Evolutionary conservation across 1,284 basidiomycete species (phyloP).

Genomic region (Cryptococcus sp.): DNA sequence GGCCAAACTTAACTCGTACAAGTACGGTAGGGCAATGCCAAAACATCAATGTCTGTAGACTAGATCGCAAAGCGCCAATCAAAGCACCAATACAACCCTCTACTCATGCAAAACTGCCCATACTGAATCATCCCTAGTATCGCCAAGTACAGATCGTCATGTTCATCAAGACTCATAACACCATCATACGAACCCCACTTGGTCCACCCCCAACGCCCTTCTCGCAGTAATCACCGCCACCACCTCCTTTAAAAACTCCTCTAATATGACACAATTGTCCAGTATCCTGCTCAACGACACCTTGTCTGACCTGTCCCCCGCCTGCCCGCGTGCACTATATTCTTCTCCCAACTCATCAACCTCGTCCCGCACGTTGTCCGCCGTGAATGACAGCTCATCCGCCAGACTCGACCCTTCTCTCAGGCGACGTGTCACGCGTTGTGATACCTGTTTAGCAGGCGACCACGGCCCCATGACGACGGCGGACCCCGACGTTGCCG

Average conservation of each 20-base stretch:
- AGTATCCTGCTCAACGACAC: conserved; percentile 48
- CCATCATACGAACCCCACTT: conserved; percentile 31
- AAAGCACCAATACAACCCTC: too few species aligned
- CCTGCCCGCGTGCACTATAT: conserved; percentile 62
- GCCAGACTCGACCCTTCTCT: background rate
- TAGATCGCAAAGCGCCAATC: too few species aligned
- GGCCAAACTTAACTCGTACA: too few species aligned
- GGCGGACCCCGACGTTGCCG: conserved; percentile 58
- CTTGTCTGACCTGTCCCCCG: conserved; percentile 20
- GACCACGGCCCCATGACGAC: conserved; percentile 64
- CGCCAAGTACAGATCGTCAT: too few species aligned
- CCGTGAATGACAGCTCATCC: background rate
- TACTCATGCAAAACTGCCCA: too few species aligned
- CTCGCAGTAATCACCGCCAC: conserved; percentile 81
- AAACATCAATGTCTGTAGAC: too few species aligned
- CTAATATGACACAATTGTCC: conserved; percentile 92
- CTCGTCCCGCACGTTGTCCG: background rate
- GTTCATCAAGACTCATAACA: background rate
- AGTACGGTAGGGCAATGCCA: too few species aligned
- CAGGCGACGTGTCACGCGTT: too few species aligned
- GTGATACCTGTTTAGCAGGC: conserved; percentile 50
- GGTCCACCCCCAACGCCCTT: conserved; percentile 80
- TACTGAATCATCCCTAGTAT: too few species aligned
- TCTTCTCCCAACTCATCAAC: conserved; percentile 47
- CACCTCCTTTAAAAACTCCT: conserved; percentile 93